Evolutionary conservation across 768 basidiomycete genomes (phyloP), one percentile per base, ranked within the genome.

Genomic region (Porphyrellus cyaneotinctus): DNA sequence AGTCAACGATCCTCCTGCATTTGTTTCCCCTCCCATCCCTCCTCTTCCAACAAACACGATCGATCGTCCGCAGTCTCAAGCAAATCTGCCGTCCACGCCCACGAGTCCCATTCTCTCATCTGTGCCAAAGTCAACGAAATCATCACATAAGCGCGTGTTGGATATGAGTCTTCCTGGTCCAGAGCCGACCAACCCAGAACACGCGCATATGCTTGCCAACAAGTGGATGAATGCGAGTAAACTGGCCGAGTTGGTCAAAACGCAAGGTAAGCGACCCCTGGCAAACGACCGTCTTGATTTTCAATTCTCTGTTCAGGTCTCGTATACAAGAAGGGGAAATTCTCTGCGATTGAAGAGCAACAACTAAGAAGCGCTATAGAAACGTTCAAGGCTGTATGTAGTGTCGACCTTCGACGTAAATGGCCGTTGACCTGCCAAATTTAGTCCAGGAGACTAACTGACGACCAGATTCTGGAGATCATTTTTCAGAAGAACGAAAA

Each of bases 251-350:
- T 72, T 91, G 58, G 87, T 83, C 14, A 77, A 75, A 64, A 80
- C 76, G 23, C 78, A 88, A 74, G 89, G 90, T 87, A 44, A 39
- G 59, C 43, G 14, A 41, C 22, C 30, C 43, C 31, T 24, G 20
- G 15, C 32, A 35, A 23, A 13, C 35, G 31, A 30, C 20, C 20
- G 24, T 47, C 33, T 28, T 50, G 43, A 14, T 54, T 56, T 49
- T 41, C 23, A 35, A 51, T 39, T 24, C 2, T 23, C 36, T 35
- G 41, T 54, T 22, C 52, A 91, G 89, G 88, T 30, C 78, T 92
- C n/a, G 78, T 88, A 3, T 91, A 89, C 67, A 91, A 86, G 71
- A 91, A 91, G 68, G 90, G 90, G 14, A 91, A 89, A 64, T 93
- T 93, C 61, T 90, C 88, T 23, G 80, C 84, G 0, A 82, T 83